These are phyloP conservation scores for Xylaria hypoxylon DNA, from an alignment of 2,329 filamentous ascomycete genomes.

Conservation along the genomic window DNA sequence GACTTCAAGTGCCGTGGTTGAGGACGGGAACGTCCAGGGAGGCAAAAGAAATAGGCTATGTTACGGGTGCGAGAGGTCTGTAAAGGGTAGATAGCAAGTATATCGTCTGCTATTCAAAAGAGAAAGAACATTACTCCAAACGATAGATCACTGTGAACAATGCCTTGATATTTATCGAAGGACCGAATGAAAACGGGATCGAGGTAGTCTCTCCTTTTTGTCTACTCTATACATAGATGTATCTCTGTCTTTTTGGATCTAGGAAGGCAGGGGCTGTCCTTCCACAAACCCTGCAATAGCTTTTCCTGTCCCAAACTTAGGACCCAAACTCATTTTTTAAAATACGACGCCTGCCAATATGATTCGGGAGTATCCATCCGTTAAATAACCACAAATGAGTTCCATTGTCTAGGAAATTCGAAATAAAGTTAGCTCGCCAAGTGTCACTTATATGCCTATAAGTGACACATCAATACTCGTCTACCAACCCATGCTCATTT, in stretches of 20 bases:
- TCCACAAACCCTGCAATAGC: conserved; percentile 1
- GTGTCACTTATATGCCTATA: background rate
- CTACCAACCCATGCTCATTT: conserved; percentile 2
- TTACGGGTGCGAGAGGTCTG: conserved; percentile 79
- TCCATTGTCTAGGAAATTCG: conserved; percentile 4
- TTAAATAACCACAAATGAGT: conserved; percentile 12
- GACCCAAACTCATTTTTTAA: conserved; percentile 16
- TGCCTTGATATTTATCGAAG: background rate
- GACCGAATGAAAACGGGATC: background rate
- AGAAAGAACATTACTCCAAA: background rate
- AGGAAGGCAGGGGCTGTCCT: background rate
- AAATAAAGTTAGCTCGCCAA: conserved; percentile 2
- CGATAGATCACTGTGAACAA: background rate
- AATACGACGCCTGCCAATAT: conserved; percentile 25
- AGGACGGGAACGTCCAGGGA: conserved; percentile 37
- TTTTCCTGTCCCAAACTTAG: conserved; percentile 18
- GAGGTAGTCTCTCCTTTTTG: background rate
- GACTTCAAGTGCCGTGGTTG: conserved; percentile 17
- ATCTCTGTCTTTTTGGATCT: conserved; percentile 11
- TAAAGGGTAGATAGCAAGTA: conserved; percentile 57
- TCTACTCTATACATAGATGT: conserved; percentile 29
- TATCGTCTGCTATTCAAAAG: background rate
- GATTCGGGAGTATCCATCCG: background rate
- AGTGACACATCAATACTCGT: background rate
- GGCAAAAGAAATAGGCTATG: conserved; percentile 62